phyloP scores from a whole-genome alignment of 2,329 filamentous ascomycete genomes.

The Albifimbria verrucaria region DNA sequence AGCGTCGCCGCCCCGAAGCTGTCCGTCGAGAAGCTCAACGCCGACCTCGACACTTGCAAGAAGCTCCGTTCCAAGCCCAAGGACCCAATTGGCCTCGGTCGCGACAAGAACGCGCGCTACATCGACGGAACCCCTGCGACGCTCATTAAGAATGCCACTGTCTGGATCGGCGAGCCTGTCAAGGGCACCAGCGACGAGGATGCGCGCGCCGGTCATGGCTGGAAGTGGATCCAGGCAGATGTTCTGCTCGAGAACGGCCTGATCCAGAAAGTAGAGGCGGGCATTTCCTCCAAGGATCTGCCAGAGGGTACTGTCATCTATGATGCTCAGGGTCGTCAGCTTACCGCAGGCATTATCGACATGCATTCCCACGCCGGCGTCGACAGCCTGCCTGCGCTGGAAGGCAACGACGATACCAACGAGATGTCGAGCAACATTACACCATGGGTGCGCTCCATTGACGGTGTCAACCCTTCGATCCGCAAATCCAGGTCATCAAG shows the following conservation, averaged over 20 bases:
- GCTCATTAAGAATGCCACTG: conserved; percentile 62
- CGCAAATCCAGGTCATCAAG: conserved; percentile 66
- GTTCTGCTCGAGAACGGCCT: conserved; percentile 60
- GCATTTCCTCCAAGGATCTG: conserved; percentile 40
- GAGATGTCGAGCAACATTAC: conserved; percentile 63
- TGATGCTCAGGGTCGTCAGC: conserved; percentile 56
- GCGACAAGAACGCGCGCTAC: conserved; percentile 59
- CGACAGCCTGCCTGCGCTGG: conserved; percentile 50
- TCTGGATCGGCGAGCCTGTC: conserved; percentile 63
- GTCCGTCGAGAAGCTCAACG: conserved; percentile 49
- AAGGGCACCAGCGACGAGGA: conserved; percentile 48
- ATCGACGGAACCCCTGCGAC: conserved; percentile 56
- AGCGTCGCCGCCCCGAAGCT: conserved; percentile 32
- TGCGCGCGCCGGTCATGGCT: conserved; percentile 56
- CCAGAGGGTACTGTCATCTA: conserved; percentile 48
- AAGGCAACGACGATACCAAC: conserved; percentile 57
- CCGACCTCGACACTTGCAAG: conserved; percentile 53
- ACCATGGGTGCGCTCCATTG: conserved; percentile 65
- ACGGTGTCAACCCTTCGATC: conserved; percentile 63
- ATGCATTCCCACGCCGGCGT: conserved; percentile 69
- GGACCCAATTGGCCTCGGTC: conserved; percentile 53
- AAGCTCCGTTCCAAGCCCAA: conserved; percentile 51
- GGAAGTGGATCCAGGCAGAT: conserved; percentile 57
- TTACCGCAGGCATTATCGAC: conserved; percentile 67
- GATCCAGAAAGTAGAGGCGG: conserved; percentile 49